Conservation (phyloP, 176 grass and related monocot species). For the Avena insularis region DNA sequence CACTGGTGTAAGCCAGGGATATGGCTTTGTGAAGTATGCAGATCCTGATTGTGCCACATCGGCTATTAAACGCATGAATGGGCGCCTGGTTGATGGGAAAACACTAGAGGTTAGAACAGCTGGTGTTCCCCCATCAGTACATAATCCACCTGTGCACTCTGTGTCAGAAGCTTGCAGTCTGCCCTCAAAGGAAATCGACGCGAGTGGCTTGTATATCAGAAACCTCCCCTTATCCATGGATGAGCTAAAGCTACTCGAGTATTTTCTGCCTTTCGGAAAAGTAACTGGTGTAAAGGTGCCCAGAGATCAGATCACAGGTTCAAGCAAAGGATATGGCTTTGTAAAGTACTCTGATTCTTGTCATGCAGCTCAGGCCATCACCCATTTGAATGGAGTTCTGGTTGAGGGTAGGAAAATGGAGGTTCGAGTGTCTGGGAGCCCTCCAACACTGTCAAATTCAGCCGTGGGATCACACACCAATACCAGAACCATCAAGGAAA, state of each 20-base stretch:
- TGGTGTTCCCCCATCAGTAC: conserved; percentile 10
- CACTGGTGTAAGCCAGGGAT: conserved; percentile 63
- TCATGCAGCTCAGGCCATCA: conserved; percentile 49
- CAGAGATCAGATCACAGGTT: conserved; percentile 50
- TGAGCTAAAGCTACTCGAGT: conserved; percentile 38
- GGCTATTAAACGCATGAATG: conserved; percentile 59
- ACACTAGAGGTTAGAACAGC: conserved; percentile 60
- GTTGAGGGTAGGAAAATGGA: conserved; percentile 54
- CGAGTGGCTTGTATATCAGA: conserved; percentile 39
- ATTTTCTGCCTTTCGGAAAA: conserved; percentile 64
- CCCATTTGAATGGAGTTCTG: conserved; percentile 50
- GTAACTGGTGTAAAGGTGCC: conserved; percentile 52
- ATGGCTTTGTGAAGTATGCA: conserved; percentile 71
- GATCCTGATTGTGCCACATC: conserved; percentile 55
- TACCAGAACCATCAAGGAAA: conserved; percentile 43
- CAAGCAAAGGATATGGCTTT: conserved; percentile 72
- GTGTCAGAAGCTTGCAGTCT: conserved; percentile 22
- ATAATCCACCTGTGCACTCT: conserved; percentile 29
- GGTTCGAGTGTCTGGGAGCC: conserved; percentile 17
- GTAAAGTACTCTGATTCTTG: conserved; percentile 53
- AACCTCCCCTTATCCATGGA: conserved; percentile 58
- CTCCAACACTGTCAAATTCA: conserved; percentile 25
- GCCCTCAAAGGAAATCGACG: conserved; percentile 39
- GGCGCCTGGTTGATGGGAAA: conserved; percentile 55
- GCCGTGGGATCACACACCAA: conserved; percentile 3